phyloP scores from a whole-genome alignment of 768 basidiomycete species.

The Trametes cubensis region DNA sequence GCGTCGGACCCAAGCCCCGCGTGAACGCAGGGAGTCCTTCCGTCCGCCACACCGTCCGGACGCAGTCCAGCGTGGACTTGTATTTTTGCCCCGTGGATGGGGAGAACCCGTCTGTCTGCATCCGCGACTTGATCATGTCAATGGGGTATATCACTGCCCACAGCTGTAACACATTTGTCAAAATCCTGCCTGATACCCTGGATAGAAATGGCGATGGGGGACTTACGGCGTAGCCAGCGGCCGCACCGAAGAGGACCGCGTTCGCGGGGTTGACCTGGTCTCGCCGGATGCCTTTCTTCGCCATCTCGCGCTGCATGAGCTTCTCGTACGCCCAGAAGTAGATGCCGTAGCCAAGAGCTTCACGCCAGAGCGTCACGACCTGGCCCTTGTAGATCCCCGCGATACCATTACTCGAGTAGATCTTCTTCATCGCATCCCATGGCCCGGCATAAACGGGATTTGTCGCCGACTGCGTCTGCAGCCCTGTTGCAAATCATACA shows the following conservation, averaged over 20 bases:
- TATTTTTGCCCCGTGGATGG: slow-evolving; percentile 80
- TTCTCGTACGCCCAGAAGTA: slow-evolving; percentile 96
- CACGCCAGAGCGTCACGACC: slow-evolving; percentile 81
- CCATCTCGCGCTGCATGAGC: slow-evolving; percentile 84
- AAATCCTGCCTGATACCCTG: neutral
- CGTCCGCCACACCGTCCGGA: slow-evolving; percentile 77
- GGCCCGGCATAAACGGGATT: slow-evolving; percentile 84
- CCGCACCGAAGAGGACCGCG: slow-evolving; percentile 85
- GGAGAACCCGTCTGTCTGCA: slow-evolving; percentile 92
- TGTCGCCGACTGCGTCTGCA: slow-evolving; percentile 86
- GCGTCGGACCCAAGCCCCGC: slow-evolving; percentile 87
- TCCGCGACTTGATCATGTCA: slow-evolving; percentile 94
- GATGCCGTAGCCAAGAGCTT: slow-evolving; percentile 78
- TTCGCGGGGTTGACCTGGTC: slow-evolving; percentile 79
- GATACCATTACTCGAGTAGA: slow-evolving; percentile 73
- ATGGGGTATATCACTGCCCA: slow-evolving; percentile 96
- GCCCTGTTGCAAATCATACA: slow-evolving; percentile 47
- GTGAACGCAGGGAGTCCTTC: slow-evolving; percentile 89
- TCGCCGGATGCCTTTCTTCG: slow-evolving; percentile 65
- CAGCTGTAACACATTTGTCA: slow-evolving; percentile 47
- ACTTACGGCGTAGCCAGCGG: slow-evolving; percentile 88
- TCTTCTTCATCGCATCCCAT: slow-evolving; percentile 85
- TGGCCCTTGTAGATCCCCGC: slow-evolving; percentile 93
- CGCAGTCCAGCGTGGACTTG: slow-evolving; percentile 78
- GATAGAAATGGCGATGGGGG: neutral